Base-by-base conservation (phyloP, 1,284 basidiomycete species). In the Pseudozyma sp. region DNA sequence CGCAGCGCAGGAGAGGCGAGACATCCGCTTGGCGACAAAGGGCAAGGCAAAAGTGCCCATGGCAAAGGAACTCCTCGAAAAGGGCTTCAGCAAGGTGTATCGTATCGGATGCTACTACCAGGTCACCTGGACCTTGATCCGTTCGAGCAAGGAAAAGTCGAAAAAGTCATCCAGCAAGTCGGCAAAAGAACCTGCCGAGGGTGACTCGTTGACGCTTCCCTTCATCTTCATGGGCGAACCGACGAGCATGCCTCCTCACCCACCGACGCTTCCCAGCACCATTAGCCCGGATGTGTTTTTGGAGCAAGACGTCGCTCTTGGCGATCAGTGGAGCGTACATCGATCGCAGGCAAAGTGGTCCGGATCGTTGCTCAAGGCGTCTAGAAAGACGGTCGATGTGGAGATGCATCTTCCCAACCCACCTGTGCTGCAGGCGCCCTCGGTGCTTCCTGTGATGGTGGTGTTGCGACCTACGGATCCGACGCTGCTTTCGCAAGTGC, bases 221-320 rank as follows among this genome's bases (percentile, higher is more conserved):
- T 81, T 81, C 54, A 64, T 81, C 66, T 81, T 81, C 37, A 46
- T 73, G n/a, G 80, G 80, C 34, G 80, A 81, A 45, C 68, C 71
- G 3, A 75, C 77, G 7, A 45, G 59, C 13, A 55, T 77, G 50
- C 77, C 67, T 19, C 75, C 77, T 6, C 70, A 78, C 24, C 77
- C 76, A 14, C 68, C 70, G 6, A 71, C 76, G 0, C 37, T 69
- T 34, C 77, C 74, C 0, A 70, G 74, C 1, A 61, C 62, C n/a
- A 62, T 78, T 47, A 78, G 68, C 42, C 73, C 75, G 8, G 55
- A 65, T 35, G 69, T 78, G 24, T 67, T 80, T 24, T 30, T 62
- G 37, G 52, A 63, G 35, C 62, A 57, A 11, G 53, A 60, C 42
- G 47, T 60, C 8, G 52, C 62, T 3, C 48, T 81, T 13, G 78